These are phyloP conservation scores for Phycomyces nitens DNA, from an alignment of 192 early-diverging fungal species.

Conservation along the genomic window DNA sequence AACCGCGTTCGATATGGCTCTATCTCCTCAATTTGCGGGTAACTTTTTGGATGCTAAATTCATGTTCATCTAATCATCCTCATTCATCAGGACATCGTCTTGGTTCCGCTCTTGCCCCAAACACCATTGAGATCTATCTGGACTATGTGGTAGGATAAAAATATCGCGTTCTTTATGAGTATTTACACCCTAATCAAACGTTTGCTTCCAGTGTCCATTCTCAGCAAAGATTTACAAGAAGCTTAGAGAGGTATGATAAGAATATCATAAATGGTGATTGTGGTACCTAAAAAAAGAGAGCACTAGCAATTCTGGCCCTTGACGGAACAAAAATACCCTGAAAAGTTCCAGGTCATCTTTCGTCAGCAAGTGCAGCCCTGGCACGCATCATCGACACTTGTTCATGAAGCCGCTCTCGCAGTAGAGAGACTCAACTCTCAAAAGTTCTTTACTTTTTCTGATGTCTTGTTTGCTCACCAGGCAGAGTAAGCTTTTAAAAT, in stretches of 20 bases:
- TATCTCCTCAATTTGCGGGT: conserved; percentile 32
- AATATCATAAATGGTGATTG: background rate
- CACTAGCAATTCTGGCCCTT: conserved; percentile 53
- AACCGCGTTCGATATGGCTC: no score
- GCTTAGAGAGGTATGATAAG: conserved; percentile 29
- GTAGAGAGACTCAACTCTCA: conserved; percentile 56
- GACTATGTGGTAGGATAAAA: conserved; percentile 48
- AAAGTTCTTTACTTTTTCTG: conserved; percentile 52
- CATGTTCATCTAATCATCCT: background rate
- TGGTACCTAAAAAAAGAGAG: background rate
- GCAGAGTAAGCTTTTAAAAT: conserved; percentile 39
- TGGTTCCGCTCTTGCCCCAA: conserved; percentile 37
- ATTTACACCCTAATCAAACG: background rate
- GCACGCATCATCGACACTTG: conserved; percentile 70
- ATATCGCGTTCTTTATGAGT: no score
- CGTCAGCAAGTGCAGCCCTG: conserved; percentile 85
- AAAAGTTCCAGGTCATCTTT: conserved; percentile 61
- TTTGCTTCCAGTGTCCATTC: conserved; percentile 51
- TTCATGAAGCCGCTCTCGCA: conserved; percentile 75
- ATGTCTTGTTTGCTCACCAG: conserved; percentile 59
- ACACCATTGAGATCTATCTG: conserved; percentile 49
- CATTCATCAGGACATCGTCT: conserved; percentile 39
- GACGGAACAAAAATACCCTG: conserved; percentile 37
- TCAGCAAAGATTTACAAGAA: conserved; percentile 59
- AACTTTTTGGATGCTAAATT: background rate